Evolutionary conservation across 2,329 filamentous ascomycete genomes (phyloP).

Genomic region (Beauveria sp.): DNA sequence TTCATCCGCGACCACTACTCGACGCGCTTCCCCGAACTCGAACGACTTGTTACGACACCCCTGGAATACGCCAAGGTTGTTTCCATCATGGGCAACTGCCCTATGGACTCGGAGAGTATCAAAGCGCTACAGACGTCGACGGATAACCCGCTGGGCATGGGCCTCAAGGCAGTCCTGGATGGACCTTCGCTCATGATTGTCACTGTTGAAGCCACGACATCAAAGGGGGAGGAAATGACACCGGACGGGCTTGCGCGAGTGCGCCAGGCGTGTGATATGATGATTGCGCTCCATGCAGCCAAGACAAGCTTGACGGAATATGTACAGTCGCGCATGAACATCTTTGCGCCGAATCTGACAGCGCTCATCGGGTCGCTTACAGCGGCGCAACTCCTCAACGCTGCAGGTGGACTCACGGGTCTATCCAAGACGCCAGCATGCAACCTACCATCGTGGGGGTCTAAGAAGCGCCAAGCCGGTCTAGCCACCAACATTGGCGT

Average conservation of each 20-base stretch:
- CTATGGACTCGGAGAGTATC: conserved; percentile 73
- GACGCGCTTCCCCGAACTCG: conserved; percentile 84
- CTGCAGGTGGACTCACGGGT: conserved; percentile 78
- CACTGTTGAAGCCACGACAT: conserved; percentile 86
- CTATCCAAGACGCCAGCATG: conserved; percentile 89
- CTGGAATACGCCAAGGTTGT: conserved; percentile 95
- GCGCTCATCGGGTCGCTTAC: conserved; percentile 85
- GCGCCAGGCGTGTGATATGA: conserved; percentile 75
- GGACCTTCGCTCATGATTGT: conserved; percentile 92
- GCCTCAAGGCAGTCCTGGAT: conserved; percentile 75
- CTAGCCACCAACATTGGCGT: conserved; percentile 89
- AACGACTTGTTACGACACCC: conserved; percentile 81
- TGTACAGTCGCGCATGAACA: conserved; percentile 92
- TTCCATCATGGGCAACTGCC: conserved; percentile 84
- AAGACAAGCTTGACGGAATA: conserved; percentile 86
- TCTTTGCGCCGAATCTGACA: conserved; percentile 92
- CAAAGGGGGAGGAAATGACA: conserved; percentile 70
- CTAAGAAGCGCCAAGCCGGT: conserved; percentile 76
- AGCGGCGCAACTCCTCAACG: conserved; percentile 92
- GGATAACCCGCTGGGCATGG: conserved; percentile 68
- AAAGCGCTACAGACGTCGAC: conserved; percentile 68
- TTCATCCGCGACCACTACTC: conserved; percentile 96
- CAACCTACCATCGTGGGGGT: conserved; percentile 85
- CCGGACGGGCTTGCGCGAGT: conserved; percentile 69
- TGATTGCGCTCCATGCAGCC: conserved; percentile 76